Evolutionary conservation across 352 stramenopile species (phyloP).

Genomic region (Blastocystis sp.): DNA sequence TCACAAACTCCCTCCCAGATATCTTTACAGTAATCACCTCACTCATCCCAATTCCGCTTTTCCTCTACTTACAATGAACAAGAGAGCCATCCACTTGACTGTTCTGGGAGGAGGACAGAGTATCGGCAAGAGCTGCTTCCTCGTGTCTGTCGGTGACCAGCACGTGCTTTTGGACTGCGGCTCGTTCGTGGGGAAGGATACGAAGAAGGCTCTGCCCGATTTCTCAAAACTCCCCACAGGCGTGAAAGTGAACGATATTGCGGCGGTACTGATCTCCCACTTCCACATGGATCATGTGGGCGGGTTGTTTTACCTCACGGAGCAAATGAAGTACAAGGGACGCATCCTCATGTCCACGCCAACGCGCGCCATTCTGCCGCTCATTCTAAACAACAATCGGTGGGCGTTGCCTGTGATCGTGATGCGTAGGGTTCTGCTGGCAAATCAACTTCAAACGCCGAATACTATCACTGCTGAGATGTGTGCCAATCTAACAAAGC

Average conservation of each 20-base stretch:
- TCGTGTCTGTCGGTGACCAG: constrained; percentile 34
- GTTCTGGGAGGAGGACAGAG: constrained; percentile 55
- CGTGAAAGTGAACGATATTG: constrained; percentile 55
- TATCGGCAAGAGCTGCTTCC: constrained; percentile 66
- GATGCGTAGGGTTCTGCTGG: constrained; percentile 4
- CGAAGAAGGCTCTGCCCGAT: constrained; percentile 53
- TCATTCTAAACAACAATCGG: constrained; percentile 47
- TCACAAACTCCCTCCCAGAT: too few relatives aligned
- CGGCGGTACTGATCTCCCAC: constrained; percentile 52
- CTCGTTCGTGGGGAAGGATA: constrained; percentile 54
- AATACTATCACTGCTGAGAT: constrained; percentile 27
- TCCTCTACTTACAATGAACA: not conserved
- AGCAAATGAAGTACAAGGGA: constrained; percentile 59
- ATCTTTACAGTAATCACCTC: too few relatives aligned
- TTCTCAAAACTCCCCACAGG: constrained; percentile 44
- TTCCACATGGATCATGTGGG: constrained; percentile 66
- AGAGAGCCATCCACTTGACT: constrained; percentile 10
- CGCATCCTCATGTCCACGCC: constrained; percentile 18
- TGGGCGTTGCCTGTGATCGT: not conserved
- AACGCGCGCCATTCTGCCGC: constrained; percentile 24
- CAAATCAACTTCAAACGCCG: constrained; percentile 34
- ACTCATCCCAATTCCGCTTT: not conserved
- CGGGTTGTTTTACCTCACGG: constrained; percentile 50
- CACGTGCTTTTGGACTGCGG: constrained; percentile 52
- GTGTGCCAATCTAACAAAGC: constrained; percentile 41